Evolutionary conservation across 495 filamentous ascomycete genomes (phyloP).

Genomic region (Talaromyces proteolyticus): DNA sequence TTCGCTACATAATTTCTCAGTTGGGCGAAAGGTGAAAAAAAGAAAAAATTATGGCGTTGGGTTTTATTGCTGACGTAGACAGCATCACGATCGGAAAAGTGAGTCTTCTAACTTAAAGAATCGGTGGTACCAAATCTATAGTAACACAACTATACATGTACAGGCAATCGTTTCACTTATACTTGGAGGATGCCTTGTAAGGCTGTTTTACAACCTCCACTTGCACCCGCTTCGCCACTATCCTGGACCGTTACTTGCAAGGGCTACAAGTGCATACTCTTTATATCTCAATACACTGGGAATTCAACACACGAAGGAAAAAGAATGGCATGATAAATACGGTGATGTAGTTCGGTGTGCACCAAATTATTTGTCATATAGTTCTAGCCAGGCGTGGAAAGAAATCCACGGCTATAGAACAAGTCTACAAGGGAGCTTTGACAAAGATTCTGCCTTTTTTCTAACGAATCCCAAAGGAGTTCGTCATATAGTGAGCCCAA

Average conservation of each 20-base stretch:
- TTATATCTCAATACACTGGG: slow-evolving; percentile 5
- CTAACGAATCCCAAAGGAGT: not conserved
- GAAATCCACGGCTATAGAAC: slow-evolving; percentile 4
- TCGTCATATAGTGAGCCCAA: not conserved
- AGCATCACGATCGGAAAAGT: too few species aligned
- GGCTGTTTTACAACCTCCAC: slow-evolving; percentile 16
- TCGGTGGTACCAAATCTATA: too few species aligned
- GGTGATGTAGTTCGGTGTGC: slow-evolving; percentile 49
- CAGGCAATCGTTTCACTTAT: not conserved
- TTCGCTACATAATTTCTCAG: too few species aligned
- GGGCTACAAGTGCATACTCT: not conserved
- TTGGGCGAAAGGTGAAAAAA: too few species aligned
- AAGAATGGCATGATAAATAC: slow-evolving; percentile 43
- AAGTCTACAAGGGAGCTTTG: not conserved
- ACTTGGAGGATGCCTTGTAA: not conserved
- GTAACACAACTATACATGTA: too few species aligned
- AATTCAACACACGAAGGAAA: slow-evolving; percentile 17
- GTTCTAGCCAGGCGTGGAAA: slow-evolving; percentile 43
- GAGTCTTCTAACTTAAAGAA: too few species aligned
- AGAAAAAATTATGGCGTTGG: too few species aligned
- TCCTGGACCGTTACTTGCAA: slow-evolving; percentile 18
- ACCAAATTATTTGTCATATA: slow-evolving; percentile 48
- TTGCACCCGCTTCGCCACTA: slow-evolving; percentile 19
- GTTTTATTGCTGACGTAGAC: too few species aligned
- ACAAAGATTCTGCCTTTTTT: slow-evolving; percentile 3